phyloP scores from a whole-genome alignment of 2,329 filamentous ascomycete genomes.

The Fusarium scirpi region DNA sequence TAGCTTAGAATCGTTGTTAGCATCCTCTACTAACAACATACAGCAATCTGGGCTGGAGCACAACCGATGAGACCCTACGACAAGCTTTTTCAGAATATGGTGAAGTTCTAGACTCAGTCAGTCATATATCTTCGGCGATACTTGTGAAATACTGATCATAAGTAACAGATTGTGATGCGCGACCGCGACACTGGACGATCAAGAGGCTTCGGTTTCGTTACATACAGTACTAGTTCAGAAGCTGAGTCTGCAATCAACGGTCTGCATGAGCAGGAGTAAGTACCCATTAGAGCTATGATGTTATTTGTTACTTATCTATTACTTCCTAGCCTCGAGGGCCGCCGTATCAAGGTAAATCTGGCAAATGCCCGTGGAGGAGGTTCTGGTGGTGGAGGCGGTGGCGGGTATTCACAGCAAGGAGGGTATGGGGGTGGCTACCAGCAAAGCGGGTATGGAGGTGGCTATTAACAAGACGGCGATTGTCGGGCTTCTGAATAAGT shows the following conservation, averaged over 20 bases:
- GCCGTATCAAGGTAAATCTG: not conserved
- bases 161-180: conserved; percentile 7
- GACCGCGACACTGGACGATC: conserved; percentile 24
- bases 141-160: not conserved
- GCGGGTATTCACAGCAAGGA: no score
- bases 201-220: conserved; percentile 27
- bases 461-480: not conserved
- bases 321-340: not conserved
- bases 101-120: not conserved
- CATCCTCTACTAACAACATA: not conserved
- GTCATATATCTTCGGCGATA: rapidly evolving
- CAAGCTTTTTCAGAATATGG: not conserved
- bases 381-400: not conserved
- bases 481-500: not conserved
- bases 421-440: not conserved
- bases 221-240: not conserved
- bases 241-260: not conserved
- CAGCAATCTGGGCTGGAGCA: conserved; percentile 1
- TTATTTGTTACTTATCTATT: not conserved
- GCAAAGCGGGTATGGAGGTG: not conserved
- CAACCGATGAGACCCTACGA: not conserved
- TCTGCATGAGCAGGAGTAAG: not conserved
- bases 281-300: rapidly evolving
- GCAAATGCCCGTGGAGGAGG: not conserved
- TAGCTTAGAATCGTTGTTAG: rapidly evolving